Evolutionary conservation across 1,284 basidiomycete genomes (phyloP).

Genomic region (Sporisorium exsertum): DNA sequence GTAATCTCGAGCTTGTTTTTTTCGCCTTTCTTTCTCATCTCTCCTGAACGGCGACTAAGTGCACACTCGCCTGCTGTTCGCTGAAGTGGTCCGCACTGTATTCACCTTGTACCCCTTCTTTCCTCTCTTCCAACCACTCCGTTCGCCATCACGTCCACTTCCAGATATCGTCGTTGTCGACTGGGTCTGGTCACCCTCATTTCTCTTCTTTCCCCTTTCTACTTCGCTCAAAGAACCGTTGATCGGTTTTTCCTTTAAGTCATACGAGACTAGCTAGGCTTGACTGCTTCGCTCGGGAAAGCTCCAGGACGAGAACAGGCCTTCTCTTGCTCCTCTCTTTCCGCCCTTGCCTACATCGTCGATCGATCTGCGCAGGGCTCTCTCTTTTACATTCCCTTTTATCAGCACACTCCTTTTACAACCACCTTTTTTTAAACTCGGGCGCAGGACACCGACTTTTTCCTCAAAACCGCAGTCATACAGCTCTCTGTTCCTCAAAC

Average conservation of each 20-base stretch:
- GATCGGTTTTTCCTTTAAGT: conserved; percentile 19
- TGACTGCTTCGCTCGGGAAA: conserved; percentile 6
- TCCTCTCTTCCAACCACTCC: conserved; percentile 8
- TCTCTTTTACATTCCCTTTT: conserved; percentile 9
- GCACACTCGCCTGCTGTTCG: not conserved
- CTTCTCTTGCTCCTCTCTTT: conserved; percentile 6
- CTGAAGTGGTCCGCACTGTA: too few relatives aligned
- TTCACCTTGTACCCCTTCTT: conserved; percentile 12
- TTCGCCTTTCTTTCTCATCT: too few relatives aligned
- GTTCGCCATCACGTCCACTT: conserved; percentile 5
- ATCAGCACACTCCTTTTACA: conserved; percentile 7
- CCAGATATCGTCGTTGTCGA: conserved; percentile 1
- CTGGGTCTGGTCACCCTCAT: conserved; percentile 14
- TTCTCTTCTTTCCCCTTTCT: conserved; percentile 9
- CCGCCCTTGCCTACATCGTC: conserved; percentile 10
- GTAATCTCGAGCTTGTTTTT: not conserved
- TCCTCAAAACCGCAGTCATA: conserved; percentile 6
- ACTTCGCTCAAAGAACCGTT: conserved; percentile 25
- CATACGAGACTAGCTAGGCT: conserved; percentile 12
- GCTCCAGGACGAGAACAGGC: conserved; percentile 8
- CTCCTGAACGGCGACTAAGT: too few relatives aligned
- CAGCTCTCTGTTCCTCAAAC: not conserved
- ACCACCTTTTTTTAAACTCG: conserved; percentile 7
- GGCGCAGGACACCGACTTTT: conserved; percentile 35
- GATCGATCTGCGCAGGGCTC: conserved; percentile 20